Evolutionary conservation across 1,284 basidiomycete species (phyloP), one percentile per base, ranked within the genome.

Genomic region (Sanghuangporus baumii): DNA sequence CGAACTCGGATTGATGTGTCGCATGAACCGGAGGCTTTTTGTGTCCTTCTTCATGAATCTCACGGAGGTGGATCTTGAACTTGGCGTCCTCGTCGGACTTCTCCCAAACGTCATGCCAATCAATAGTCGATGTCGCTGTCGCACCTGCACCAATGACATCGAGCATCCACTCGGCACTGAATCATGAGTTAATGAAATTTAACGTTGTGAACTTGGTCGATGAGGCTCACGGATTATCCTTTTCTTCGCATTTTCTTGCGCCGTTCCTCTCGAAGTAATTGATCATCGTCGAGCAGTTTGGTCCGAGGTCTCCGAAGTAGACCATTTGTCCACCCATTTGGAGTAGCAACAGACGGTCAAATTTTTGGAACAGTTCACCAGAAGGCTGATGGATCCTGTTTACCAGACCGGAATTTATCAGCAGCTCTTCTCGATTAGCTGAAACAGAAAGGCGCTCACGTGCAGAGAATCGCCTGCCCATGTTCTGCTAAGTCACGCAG

Each of bases 251-350:
- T 16, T 68, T 57, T 1, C 72, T 72, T 3, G 80, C 84, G 23
- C 87, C 86, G 34, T 84, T 82, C 34, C 70, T 69, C 69, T 91
- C 84, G 67, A 93, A 93, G 73, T 93, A 93, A 18, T 78, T 68
- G 66, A 90, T 81, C 47, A 93, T 71, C 0, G 77, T 81, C 36
- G 73, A 74, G 2, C 84, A 79, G 66, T 84, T 80, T 18, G 75
- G 65, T 3, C 91, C 91, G 14, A 92, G 74, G 61, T 92, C 85
- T 23, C 90, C 91, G 67, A 91, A 92, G 71, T 89, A 92, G 1
- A 89, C 87, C 0, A 84, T 91, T 73, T 89, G 79, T 0, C 89
- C 89, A n/a, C 88, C 89, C 67, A 82, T 82, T n/a, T 78, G 77
- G 7, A 89, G 75, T 1, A 87, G 74, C 16, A 86, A 72, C 14